These are phyloP conservation scores for Aureobasidium sp. DNA, from an alignment of 2,329 filamentous ascomycete genomes.

Conservation along the genomic window DNA sequence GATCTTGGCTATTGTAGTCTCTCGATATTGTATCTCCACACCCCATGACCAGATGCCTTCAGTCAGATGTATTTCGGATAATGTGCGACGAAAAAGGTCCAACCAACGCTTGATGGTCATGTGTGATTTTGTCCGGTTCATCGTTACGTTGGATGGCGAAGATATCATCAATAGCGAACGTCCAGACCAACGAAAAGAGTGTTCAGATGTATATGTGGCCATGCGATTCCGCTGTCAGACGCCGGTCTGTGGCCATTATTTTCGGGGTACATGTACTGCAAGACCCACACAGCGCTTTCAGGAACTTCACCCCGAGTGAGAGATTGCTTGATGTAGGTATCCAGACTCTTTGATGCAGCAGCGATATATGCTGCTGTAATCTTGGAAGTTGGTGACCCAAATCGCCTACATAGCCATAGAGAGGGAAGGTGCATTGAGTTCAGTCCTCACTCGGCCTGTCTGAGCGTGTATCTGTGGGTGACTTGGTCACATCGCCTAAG, in stretches of 20 bases:
- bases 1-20: conserved; percentile 13
- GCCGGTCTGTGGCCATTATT: conserved; percentile 13
- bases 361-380: conserved; percentile 11
- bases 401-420: conserved; percentile 16
- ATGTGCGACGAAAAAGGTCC: conserved; percentile 5
- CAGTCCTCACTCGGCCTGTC: too few relatives aligned
- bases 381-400: conserved; percentile 14
- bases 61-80: conserved; percentile 18
- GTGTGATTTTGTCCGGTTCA: conserved; percentile 13
- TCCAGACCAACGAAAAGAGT: conserved; percentile 17
- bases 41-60: background rate
- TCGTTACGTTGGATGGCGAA: background rate
- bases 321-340: conserved; percentile 10
- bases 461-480: too few relatives aligned
- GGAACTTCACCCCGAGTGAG: conserved; percentile 11
- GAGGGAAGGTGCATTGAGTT: conserved; percentile 15
- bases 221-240: conserved; percentile 14
- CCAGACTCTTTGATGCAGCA: conserved; percentile 6
- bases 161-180: background rate
- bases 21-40: conserved; percentile 16
- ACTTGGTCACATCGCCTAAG: too few relatives aligned
- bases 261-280: conserved; percentile 17
- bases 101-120: conserved; percentile 3
- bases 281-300: conserved; percentile 14
- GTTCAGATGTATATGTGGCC: conserved; percentile 9